Conservation (phyloP, 2,329 filamentous ascomycete species). For the Geosmithia flava region DNA sequence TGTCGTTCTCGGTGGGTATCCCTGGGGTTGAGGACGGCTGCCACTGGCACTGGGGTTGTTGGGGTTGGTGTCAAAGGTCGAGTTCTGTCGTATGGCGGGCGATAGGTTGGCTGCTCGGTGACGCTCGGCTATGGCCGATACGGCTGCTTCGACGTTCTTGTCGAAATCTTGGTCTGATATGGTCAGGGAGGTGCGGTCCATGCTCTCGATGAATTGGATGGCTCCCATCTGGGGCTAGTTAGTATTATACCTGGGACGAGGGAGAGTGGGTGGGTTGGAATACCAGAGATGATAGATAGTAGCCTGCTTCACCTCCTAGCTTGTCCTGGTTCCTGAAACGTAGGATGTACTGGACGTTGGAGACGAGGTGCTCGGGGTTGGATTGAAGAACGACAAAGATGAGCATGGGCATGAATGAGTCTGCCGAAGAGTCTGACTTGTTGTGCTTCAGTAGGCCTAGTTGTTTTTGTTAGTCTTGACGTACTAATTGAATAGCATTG, state of each 20-base stretch:
- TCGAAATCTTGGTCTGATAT: slow-evolving; percentile 95
- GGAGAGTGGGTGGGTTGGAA: not conserved
- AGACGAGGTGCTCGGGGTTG: slow-evolving; percentile 90
- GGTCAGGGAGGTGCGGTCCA: slow-evolving; percentile 87
- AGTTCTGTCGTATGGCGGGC: slow-evolving; percentile 28
- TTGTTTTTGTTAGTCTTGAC: not conserved
- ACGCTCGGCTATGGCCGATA: slow-evolving; percentile 88
- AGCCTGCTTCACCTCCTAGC: slow-evolving; percentile 91
- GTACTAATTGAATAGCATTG: slow-evolving; percentile 5
- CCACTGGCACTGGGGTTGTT: slow-evolving; percentile 14
- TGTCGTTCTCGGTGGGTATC: slow-evolving; percentile 7
- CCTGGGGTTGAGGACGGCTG: slow-evolving; percentile 29
- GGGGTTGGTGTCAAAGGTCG: slow-evolving; percentile 21
- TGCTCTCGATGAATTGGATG: slow-evolving; percentile 90
- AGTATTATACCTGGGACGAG: too few relatives aligned
- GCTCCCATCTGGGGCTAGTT: slow-evolving; percentile 67
- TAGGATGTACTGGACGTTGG: slow-evolving; percentile 95
- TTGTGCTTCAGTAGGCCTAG: slow-evolving; percentile 77
- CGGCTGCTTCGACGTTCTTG: slow-evolving; percentile 87
- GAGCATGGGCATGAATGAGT: slow-evolving; percentile 87
- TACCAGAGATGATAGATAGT: slow-evolving; percentile 90
- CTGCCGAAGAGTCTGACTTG: slow-evolving; percentile 87
- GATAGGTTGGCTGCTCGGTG: slow-evolving; percentile 37
- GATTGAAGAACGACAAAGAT: slow-evolving; percentile 94
- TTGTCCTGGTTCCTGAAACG: slow-evolving; percentile 97